Evolutionary conservation across 179 eudicot species (phyloP).

Genomic region (Silene noctiflora): DNA sequence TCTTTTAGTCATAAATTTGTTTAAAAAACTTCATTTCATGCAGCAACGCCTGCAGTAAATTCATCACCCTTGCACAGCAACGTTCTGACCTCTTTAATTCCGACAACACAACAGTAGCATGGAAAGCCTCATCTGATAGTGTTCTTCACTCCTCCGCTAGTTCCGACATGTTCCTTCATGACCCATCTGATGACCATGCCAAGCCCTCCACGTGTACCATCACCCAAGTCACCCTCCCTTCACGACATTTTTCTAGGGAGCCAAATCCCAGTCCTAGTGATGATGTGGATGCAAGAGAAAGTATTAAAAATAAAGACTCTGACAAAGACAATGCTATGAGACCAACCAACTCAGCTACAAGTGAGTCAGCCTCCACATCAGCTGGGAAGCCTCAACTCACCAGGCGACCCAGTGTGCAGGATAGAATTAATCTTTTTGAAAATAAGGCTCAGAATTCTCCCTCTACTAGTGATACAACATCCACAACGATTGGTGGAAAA

Average conservation of each 20-base stretch:
- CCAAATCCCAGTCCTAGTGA: slow-evolving; percentile 32
- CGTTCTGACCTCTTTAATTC: slow-evolving; percentile 48
- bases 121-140: slow-evolving; percentile 40
- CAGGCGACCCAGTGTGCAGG: slow-evolving; percentile 91
- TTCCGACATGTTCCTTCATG: slow-evolving; percentile 84
- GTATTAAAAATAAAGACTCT: slow-evolving; percentile 20
- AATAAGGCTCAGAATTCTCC: slow-evolving; percentile 66
- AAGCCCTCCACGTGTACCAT: slow-evolving; percentile 31
- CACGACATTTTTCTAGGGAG: slow-evolving; percentile 44
- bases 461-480: slow-evolving; percentile 30
- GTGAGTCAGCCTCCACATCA: slow-evolving; percentile 34
- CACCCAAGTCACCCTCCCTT: slow-evolving; percentile 27
- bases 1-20: not conserved
- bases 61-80: slow-evolving; percentile 52
- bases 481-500: slow-evolving; percentile 41
- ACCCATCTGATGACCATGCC: slow-evolving; percentile 33
- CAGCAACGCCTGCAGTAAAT: slow-evolving; percentile 94
- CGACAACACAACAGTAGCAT: slow-evolving; percentile 18
- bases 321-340: slow-evolving; percentile 24
- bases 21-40: slow-evolving; percentile 22
- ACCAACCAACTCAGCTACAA: slow-evolving; percentile 23
- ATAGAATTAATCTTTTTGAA: slow-evolving; percentile 80
- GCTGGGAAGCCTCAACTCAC: slow-evolving; percentile 40
- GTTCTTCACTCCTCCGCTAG: slow-evolving; percentile 61
- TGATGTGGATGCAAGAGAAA: slow-evolving; percentile 39